phyloP scores from a whole-genome alignment of 345 rosid species.

The Melaleuca alternifolia region DNA sequence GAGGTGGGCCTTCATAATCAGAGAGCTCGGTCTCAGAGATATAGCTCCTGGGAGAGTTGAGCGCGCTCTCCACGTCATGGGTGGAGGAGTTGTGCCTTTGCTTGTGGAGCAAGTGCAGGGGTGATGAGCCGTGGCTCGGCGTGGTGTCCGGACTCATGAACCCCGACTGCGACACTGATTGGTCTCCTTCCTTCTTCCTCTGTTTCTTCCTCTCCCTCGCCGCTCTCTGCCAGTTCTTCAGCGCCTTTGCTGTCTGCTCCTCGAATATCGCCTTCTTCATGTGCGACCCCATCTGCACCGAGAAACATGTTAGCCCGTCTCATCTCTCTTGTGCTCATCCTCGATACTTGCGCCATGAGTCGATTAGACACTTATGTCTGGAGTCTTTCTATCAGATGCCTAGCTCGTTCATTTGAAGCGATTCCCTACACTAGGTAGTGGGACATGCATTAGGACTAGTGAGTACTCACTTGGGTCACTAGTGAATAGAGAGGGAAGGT shows the following conservation, averaged over 20 bases:
- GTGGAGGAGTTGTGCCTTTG: slow-evolving; percentile 6
- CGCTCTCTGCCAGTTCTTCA: slow-evolving; percentile 29
- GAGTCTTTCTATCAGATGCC: not conserved
- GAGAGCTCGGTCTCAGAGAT: slow-evolving; percentile 22
- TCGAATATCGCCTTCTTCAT: slow-evolving; percentile 43
- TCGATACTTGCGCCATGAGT: too few species aligned
- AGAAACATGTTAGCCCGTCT: not conserved
- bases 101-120: slow-evolving; percentile 25
- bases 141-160: slow-evolving; percentile 18
- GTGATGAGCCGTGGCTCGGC: slow-evolving; percentile 22
- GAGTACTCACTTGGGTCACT: slow-evolving; percentile 23
- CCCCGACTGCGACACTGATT: not conserved
- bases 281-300: slow-evolving; percentile 37
- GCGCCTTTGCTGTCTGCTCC: slow-evolving; percentile 30
- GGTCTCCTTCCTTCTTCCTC: not conserved
- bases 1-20: slow-evolving; percentile 5
- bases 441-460: not conserved
- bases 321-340: not conserved
- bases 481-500: slow-evolving; percentile 34
- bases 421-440: not conserved
- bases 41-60: slow-evolving; percentile 10
- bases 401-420: not conserved
- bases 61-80: slow-evolving; percentile 15
- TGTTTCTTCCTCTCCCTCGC: slow-evolving; percentile 28
- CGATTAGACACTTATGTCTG: not conserved